A percentile compares a stretch with the other conserved stretches of the same genome.
Conservation (phyloP, 2,329 filamentous ascomycete species). For the Pseudophaeomoniella oleicola region DNA sequence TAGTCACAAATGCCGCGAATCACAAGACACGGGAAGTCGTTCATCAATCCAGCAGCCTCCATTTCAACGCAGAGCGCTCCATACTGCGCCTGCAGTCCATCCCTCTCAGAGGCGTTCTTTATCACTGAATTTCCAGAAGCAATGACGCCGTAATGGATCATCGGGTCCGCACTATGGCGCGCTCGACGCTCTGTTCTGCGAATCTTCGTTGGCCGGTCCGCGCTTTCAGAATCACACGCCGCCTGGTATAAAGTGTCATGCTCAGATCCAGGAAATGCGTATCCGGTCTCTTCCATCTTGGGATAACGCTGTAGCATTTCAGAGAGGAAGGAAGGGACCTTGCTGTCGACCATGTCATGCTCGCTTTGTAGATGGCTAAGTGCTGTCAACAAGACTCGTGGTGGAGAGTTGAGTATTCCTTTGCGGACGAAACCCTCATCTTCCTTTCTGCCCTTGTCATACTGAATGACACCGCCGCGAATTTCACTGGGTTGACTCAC, state of each 20-base stretch:
- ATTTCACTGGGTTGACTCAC: constrained; percentile 10
- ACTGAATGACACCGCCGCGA: constrained; percentile 15
- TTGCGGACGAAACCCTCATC: constrained; percentile 7
- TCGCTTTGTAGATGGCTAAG: constrained; percentile 2
- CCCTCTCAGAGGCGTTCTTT: constrained; percentile 8
- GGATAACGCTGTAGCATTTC: constrained; percentile 1
- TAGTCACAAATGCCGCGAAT: constrained; percentile 15
- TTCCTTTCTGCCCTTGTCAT: constrained; percentile 14
- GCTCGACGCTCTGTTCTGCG: neutral
- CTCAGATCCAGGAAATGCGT: neutral
- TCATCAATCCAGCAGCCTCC: constrained; percentile 13
- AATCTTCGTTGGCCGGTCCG: neutral
- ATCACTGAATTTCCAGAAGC: constrained; percentile 13
- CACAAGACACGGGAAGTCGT: constrained; percentile 12
- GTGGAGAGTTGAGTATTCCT: constrained; percentile 9
- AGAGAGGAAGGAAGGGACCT: neutral
- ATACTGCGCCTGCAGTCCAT: constrained; percentile 5
- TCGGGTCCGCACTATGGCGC: neutral
- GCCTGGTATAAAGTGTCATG: neutral
- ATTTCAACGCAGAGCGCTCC: constrained; percentile 12
- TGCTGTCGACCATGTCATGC: constrained; percentile 2
- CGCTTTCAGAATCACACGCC: neutral
- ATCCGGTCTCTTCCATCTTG: constrained; percentile 2
- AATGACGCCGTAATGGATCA: constrained; percentile 21
- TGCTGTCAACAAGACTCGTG: constrained; percentile 6